A percentile compares a stretch with the other conserved stretches of the same genome.
These are phyloP conservation scores for Xylaria palmicola DNA, from an alignment of 495 filamentous ascomycete genomes.

Conservation along the genomic window DNA sequence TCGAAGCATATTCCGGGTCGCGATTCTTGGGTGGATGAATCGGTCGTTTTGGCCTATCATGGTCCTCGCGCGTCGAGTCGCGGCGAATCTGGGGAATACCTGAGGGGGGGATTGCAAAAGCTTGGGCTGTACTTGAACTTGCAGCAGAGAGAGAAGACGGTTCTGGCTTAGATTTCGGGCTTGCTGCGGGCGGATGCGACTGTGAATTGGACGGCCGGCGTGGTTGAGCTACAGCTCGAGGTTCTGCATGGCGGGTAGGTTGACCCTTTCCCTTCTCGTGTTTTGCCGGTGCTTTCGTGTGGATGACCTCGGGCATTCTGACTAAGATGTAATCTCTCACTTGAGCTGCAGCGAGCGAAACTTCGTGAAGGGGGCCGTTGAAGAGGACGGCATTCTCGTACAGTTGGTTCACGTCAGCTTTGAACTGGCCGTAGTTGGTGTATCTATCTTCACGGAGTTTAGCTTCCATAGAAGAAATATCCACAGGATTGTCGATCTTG, in stretches of 20 bases:
- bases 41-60: conserved; percentile 82
- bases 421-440: conserved; percentile 64
- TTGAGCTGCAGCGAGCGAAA: conserved; percentile 61
- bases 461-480: conserved; percentile 75
- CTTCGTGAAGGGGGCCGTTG: conserved; percentile 74
- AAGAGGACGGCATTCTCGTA: conserved; percentile 73
- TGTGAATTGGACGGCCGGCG: conserved; percentile 41
- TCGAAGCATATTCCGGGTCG: conserved; percentile 78
- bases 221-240: conserved; percentile 43
- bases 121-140: conserved; percentile 45
- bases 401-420: conserved; percentile 71
- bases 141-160: conserved; percentile 26
- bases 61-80: conserved; percentile 72
- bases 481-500: conserved; percentile 75
- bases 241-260: conserved; percentile 47
- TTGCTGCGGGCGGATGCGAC: conserved; percentile 31
- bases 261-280: conserved; percentile 57
- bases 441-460: conserved; percentile 70
- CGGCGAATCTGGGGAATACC: conserved; percentile 91
- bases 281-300: conserved; percentile 47
- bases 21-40: conserved; percentile 87
- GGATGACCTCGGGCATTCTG: conserved; percentile 51
- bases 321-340: conserved; percentile 62
- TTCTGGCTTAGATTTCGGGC: conserved; percentile 37
- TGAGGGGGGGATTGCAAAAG: conserved; percentile 80